These are phyloP conservation scores for baker's yeast (Saccharomyces cerevisiae) DNA, from an alignment of 805 yeast species.

Conservation along the genomic window DNA sequence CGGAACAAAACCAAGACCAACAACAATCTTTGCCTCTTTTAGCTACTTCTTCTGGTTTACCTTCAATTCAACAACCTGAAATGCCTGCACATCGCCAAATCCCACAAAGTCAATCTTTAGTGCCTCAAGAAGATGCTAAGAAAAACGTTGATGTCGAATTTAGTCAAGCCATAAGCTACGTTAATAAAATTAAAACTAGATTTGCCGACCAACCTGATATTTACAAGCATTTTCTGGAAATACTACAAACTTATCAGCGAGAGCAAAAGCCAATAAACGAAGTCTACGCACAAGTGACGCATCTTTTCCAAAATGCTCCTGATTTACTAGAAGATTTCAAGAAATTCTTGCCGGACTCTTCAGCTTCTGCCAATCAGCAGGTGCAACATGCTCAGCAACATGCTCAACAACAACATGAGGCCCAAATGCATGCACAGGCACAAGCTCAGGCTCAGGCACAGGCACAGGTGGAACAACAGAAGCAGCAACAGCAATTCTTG, in stretches of 20 bases:
- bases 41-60: not conserved
- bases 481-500: slow-evolving; percentile 4
- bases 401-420: slow-evolving; percentile 12
- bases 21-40: not conserved
- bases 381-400: slow-evolving; percentile 20
- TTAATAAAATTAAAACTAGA: slow-evolving; percentile 89
- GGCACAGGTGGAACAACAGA: slow-evolving; percentile 6
- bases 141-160: slow-evolving; percentile 73
- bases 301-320: slow-evolving; percentile 84
- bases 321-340: slow-evolving; percentile 91
- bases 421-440: not conserved
- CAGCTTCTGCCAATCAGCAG: slow-evolving; percentile 19
- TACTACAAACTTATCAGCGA: slow-evolving; percentile 90
- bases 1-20: not conserved
- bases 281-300: slow-evolving; percentile 88
- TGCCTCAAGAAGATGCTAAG: slow-evolving; percentile 5
- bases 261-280: slow-evolving; percentile 93
- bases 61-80: slow-evolving; percentile 4
- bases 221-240: slow-evolving; percentile 89
- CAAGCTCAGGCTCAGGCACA: slow-evolving; percentile 4
- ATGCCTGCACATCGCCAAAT: not conserved
- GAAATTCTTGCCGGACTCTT: slow-evolving; percentile 79
- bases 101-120: slow-evolving; percentile 6
- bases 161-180: slow-evolving; percentile 94
- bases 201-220: slow-evolving; percentile 92